phyloP scores from a whole-genome alignment of 225 moss, liverwort and hornwort genomes.

The Pleurozium schreberi region DNA sequence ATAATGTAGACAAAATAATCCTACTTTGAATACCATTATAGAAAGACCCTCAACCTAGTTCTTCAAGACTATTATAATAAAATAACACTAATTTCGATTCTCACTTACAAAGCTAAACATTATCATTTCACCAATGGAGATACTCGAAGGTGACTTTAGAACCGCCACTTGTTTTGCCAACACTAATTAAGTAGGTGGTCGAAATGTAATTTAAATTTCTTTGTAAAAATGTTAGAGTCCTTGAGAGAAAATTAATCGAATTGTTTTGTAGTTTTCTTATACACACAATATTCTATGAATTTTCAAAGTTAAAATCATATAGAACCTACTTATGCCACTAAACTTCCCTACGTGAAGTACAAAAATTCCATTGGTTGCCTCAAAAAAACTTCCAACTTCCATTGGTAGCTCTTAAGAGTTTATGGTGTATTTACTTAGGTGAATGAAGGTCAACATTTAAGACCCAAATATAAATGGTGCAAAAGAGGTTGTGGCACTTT shows the following conservation, averaged over 20 bases:
- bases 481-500: too few relatives aligned
- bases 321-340: background rate
- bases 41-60: background rate
- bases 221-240: too few relatives aligned
- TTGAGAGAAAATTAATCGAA: background rate
- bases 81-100: background rate
- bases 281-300: background rate
- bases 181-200: too few relatives aligned
- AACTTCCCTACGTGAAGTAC: background rate
- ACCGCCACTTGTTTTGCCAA: too few relatives aligned
- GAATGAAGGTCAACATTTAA: background rate
- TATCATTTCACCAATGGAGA: background rate
- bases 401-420: background rate
- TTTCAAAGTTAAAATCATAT: background rate
- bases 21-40: background rate
- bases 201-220: too few relatives aligned
- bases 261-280: background rate
- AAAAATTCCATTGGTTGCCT: too few relatives aligned
- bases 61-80: background rate
- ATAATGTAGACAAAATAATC: background rate
- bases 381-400: too few relatives aligned
- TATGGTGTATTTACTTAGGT: background rate
- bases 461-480: background rate
- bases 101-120: background rate
- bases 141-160: background rate